phyloP scores from a whole-genome alignment of 2,329 filamentous ascomycete species.

The Exophiala mesophila region DNA sequence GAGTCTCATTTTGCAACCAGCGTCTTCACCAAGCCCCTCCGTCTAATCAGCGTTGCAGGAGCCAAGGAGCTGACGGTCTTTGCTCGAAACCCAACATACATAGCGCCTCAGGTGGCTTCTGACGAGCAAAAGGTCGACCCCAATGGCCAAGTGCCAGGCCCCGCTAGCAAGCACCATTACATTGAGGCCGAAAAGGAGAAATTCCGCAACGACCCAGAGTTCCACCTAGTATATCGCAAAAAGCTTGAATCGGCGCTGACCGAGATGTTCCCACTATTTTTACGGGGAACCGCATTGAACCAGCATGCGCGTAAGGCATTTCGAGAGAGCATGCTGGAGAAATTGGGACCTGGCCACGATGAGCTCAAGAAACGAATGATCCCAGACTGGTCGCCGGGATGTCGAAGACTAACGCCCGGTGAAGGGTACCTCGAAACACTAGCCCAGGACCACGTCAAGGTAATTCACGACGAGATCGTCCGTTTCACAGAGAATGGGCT shows the following conservation, averaged over 20 bases:
- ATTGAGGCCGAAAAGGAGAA: constrained; percentile 19
- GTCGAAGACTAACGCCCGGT: constrained; percentile 24
- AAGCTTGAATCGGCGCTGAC: constrained; percentile 33
- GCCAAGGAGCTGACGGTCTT: constrained; percentile 30
- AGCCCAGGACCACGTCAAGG: constrained; percentile 34
- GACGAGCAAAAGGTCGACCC: constrained; percentile 10
- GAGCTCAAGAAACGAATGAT: constrained; percentile 23
- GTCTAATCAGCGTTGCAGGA: neutral
- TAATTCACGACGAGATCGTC: constrained; percentile 24
- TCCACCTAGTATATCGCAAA: constrained; percentile 20
- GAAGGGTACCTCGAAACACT: constrained; percentile 30
- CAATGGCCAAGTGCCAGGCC: constrained; percentile 4
- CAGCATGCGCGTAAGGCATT: constrained; percentile 30
- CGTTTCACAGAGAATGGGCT: constrained; percentile 23
- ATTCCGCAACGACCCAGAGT: constrained; percentile 16
- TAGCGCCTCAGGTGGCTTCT: constrained; percentile 18
- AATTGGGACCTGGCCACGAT: constrained; percentile 19
- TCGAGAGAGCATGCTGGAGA: constrained; percentile 24
- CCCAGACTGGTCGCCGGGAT: constrained; percentile 25
- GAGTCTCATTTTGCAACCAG: neutral
- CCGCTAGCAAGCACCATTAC: constrained; percentile 15
- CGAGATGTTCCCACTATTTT: constrained; percentile 40
- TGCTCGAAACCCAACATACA: constrained; percentile 26
- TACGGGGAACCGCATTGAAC: constrained; percentile 36
- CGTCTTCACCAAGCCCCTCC: neutral